Percentiles rank a stretch among this genome's conserved stretches.
These are phyloP conservation scores for Metschnikowia santaceciliae DNA, from an alignment of 805 yeast species.

Conservation along the genomic window DNA sequence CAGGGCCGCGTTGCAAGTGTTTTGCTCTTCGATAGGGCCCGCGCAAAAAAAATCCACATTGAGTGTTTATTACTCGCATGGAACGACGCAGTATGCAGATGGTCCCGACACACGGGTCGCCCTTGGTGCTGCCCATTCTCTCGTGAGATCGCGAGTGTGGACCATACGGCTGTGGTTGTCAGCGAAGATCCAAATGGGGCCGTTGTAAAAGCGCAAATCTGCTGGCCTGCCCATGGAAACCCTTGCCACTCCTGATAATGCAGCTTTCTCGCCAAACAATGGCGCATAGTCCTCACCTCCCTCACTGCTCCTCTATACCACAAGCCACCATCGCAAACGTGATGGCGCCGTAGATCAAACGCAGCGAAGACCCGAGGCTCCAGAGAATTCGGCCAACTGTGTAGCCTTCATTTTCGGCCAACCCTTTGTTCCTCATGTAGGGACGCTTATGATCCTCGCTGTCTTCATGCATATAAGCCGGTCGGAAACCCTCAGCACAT, in stretches of 20 bases:
- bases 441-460: not conserved
- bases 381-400: not conserved
- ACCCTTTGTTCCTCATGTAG: not conserved
- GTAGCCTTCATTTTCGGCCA: not conserved
- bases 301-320: not conserved
- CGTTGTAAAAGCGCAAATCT: not conserved
- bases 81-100: not conserved
- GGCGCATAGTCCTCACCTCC: not conserved
- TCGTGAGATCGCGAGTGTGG: not conserved
- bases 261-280: not conserved
- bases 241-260: not conserved
- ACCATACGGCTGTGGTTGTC: not conserved
- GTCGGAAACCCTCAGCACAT: constrained; percentile 1
- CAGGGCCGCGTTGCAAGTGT: not conserved
- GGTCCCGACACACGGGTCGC: not conserved
- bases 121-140: not conserved
- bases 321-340: not conserved
- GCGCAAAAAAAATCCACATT: not conserved
- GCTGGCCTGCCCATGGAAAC: no score
- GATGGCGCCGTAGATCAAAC: not conserved
- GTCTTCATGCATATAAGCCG: not conserved
- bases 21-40: not conserved
- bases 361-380: not conserved
- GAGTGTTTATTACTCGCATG: constrained; percentile 1
- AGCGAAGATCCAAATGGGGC: not conserved